Conservation (phyloP, 768 basidiomycete genomes). For the Pleurotus tuber-regium region DNA sequence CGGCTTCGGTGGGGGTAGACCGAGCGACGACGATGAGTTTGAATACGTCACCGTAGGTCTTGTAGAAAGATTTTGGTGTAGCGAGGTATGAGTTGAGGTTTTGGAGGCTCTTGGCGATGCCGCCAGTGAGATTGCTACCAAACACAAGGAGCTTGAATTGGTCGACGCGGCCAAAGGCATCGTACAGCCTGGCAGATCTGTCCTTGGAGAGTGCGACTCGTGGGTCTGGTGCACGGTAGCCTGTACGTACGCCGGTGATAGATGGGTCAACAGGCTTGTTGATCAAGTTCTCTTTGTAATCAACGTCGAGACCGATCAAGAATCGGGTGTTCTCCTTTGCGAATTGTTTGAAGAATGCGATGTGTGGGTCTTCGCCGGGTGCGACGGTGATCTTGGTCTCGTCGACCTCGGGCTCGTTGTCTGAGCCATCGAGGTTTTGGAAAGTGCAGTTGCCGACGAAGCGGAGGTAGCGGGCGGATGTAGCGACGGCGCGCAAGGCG, state of each 20-base stretch:
- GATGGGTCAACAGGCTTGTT: conserved; percentile 3
- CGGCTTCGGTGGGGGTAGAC: conserved; percentile 1
- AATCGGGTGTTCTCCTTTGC: conserved; percentile 10
- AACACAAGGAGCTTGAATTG: conserved; percentile 11
- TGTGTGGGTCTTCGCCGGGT: conserved; percentile 10
- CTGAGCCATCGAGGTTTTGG: conserved; percentile 10
- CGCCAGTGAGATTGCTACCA: conserved; percentile 6
- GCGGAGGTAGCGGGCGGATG: conserved; percentile 11
- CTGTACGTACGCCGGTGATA: conserved; percentile 7
- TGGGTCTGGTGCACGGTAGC: conserved; percentile 11
- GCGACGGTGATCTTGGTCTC: conserved; percentile 2
- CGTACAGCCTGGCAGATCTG: conserved; percentile 8
- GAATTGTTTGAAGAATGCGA: conserved; percentile 10
- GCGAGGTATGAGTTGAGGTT: conserved; percentile 9
- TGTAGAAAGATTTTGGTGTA: conserved; percentile 10
- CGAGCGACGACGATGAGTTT: conserved; percentile 8
- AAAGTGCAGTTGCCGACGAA: conserved; percentile 12
- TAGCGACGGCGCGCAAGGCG: conserved; percentile 10
- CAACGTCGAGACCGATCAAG: conserved; percentile 11
- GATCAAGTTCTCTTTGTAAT: conserved; percentile 9
- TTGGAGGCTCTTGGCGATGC: neutral
- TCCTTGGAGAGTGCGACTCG: conserved; percentile 2
- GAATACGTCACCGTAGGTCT: conserved; percentile 6
- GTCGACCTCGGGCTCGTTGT: neutral
- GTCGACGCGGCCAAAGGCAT: conserved; percentile 9